Conservation (phyloP, 805 yeast genomes). For the Gaillardinia entomophila region DNA sequence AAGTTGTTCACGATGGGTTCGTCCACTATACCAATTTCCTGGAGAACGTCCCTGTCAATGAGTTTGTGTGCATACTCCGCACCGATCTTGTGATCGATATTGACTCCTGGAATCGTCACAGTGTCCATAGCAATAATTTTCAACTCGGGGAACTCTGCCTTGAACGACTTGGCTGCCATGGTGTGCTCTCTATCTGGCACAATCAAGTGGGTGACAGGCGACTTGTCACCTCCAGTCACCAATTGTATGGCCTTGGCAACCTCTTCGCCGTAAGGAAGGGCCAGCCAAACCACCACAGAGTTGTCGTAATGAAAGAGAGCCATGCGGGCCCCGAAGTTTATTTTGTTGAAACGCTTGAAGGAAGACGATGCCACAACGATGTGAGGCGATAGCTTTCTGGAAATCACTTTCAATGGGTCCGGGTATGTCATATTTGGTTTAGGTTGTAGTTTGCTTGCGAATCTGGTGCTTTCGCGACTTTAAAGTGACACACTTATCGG, state of each 20-base stretch:
- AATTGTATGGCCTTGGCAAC: constrained; percentile 35
- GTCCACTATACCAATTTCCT: constrained; percentile 30
- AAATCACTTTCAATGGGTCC: constrained; percentile 21
- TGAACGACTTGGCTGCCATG: constrained; percentile 52
- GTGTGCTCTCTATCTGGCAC: constrained; percentile 65
- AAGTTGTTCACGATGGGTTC: constrained; percentile 35
- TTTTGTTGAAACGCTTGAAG: constrained; percentile 22
- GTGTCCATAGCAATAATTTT: constrained; percentile 51
- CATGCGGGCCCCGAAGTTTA: constrained; percentile 40
- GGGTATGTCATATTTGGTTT: constrained; percentile 31
- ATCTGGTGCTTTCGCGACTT: too few relatives aligned
- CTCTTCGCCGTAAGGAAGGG: constrained; percentile 48
- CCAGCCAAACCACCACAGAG: constrained; percentile 44
- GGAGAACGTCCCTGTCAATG: constrained; percentile 14
- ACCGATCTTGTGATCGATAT: constrained; percentile 36
- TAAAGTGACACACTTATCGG: too few relatives aligned
- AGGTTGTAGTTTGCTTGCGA: too few relatives aligned
- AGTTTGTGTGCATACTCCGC: constrained; percentile 29
- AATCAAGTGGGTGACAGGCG: constrained; percentile 42
- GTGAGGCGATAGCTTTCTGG: constrained; percentile 26
- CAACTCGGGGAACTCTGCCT: constrained; percentile 43
- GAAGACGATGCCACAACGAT: constrained; percentile 29
- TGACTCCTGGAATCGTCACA: constrained; percentile 16
- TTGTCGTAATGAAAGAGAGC: constrained; percentile 27
- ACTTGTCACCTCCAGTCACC: constrained; percentile 23